A percentile compares a stretch with the other conserved stretches of the same genome.
Conservation (phyloP, 495 filamentous ascomycete genomes). For the Aspergillus taichungensis region DNA sequence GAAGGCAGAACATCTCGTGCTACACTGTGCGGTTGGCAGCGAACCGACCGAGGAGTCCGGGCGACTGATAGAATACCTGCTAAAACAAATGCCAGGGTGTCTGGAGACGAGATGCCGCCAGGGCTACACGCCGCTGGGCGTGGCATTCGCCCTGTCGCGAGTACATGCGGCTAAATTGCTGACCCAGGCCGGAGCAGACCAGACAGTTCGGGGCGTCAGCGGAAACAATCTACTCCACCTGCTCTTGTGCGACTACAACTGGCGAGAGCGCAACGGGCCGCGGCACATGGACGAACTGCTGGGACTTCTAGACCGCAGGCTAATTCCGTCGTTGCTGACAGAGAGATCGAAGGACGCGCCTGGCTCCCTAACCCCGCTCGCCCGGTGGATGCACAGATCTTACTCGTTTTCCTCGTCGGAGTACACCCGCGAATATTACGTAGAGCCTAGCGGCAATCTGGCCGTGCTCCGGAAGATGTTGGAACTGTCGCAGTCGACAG, state of each 20-base stretch:
- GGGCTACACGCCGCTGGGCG: constrained; percentile 52
- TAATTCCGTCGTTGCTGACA: constrained; percentile 34
- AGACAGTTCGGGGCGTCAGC: constrained; percentile 40
- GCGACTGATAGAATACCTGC: constrained; percentile 52
- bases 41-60: constrained; percentile 27
- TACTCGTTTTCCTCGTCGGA: background rate
- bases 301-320: constrained; percentile 41
- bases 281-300: constrained; percentile 35
- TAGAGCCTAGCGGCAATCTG: background rate
- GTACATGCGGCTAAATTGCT: constrained; percentile 47
- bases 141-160: constrained; percentile 46
- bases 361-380: constrained; percentile 43
- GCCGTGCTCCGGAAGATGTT: constrained; percentile 26
- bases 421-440: background rate
- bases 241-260: constrained; percentile 22
- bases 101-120: constrained; percentile 46
- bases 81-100: constrained; percentile 46
- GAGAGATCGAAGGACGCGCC: constrained; percentile 34
- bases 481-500: constrained; percentile 37
- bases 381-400: constrained; percentile 23
- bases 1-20: constrained; percentile 45
- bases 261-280: constrained; percentile 4
- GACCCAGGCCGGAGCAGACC: constrained; percentile 56
- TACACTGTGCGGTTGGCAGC: constrained; percentile 57
- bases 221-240: constrained; percentile 55